Evolutionary conservation across 2,329 filamentous ascomycete genomes (phyloP).

Genomic region (Cladosporium sp.): DNA sequence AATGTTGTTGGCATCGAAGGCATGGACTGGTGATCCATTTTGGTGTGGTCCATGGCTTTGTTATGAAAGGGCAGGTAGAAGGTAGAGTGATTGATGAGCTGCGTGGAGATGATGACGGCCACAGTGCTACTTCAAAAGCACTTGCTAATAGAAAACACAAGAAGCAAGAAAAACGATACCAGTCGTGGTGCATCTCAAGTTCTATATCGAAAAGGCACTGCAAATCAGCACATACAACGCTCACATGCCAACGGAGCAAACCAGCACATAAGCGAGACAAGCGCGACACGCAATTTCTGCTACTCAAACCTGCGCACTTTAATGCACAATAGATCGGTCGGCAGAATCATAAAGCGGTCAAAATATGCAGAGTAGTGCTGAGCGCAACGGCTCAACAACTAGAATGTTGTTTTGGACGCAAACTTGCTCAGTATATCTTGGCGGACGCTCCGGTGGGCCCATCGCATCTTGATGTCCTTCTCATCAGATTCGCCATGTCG

Average conservation of each 20-base stretch:
- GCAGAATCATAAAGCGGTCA: not conserved
- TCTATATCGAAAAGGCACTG: no score
- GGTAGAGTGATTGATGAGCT: no score
- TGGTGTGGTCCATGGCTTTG: not conserved
- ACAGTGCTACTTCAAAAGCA: no score
- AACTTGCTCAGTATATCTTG: not conserved
- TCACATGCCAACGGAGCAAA: not conserved
- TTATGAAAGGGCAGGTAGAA: not conserved
- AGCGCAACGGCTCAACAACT: not conserved
- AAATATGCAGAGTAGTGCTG: not conserved
- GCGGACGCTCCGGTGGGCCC: not conserved
- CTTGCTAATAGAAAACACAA: no score
- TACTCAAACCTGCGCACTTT: not conserved
- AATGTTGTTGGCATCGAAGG: constrained; percentile 56
- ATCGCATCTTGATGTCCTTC: not conserved
- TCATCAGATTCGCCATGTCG: not conserved
- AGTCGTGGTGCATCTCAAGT: no score
- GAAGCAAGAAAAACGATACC: no score
- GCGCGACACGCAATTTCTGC: not conserved
- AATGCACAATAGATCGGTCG: not conserved
- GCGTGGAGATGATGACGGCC: no score
- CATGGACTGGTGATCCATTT: not conserved
- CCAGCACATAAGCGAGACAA: not conserved
- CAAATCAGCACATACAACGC: no score
- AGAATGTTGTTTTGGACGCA: not conserved